Percentiles rank a stretch among this genome's conserved stretches.
Evolutionary conservation across 2,329 filamentous ascomycete species (phyloP).

Genomic region (Fusarium oligoseptatum): DNA sequence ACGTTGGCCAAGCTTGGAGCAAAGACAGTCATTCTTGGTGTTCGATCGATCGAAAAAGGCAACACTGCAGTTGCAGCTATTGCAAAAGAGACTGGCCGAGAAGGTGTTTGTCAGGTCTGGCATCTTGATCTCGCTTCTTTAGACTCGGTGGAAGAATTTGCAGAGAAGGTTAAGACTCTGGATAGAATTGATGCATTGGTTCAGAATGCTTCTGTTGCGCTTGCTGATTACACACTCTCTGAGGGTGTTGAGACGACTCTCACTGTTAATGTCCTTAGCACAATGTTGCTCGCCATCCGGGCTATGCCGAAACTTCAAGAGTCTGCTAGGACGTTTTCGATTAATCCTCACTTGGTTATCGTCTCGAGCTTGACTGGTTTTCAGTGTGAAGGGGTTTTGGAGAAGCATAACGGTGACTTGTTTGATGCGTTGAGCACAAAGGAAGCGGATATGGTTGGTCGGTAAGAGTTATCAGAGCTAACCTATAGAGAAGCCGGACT

Average conservation of each 20-base stretch:
- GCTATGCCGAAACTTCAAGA: conserved; percentile 58
- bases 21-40: background rate
- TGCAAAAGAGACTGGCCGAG: background rate
- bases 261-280: conserved; percentile 62
- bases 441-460: background rate
- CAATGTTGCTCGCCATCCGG: conserved; percentile 58
- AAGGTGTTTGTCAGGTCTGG: conserved; percentile 17
- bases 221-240: conserved; percentile 31
- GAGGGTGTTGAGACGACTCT: conserved; percentile 60
- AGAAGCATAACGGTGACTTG: background rate
- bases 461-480: background rate
- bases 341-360: conserved; percentile 53
- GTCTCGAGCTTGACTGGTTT: conserved; percentile 38
- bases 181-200: conserved; percentile 59
- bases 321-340: conserved; percentile 50
- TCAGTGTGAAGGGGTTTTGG: conserved; percentile 2
- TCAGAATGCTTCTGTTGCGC: conserved; percentile 53
- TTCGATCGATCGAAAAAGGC: background rate
- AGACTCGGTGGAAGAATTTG: conserved; percentile 51
- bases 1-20: background rate
- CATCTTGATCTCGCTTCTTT: conserved; percentile 11
- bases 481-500: background rate
- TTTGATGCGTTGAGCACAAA: conserved; percentile 1
- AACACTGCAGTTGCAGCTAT: background rate
- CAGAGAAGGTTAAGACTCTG: conserved; percentile 44